These are phyloP conservation scores for Lumnitzera littorea DNA, from an alignment of 345 rosid species.

Conservation along the genomic window DNA sequence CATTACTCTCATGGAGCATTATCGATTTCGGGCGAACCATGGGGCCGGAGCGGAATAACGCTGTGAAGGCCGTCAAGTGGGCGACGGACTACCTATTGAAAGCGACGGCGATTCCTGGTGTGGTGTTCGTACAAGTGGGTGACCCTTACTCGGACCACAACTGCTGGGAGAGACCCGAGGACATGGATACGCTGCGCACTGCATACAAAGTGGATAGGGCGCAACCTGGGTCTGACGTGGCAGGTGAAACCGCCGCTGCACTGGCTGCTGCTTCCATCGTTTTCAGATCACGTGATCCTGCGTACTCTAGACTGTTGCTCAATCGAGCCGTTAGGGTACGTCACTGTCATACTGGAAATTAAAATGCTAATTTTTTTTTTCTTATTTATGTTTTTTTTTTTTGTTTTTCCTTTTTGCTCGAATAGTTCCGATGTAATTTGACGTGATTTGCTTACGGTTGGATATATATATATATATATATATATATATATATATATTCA, in stretches of 20 bases:
- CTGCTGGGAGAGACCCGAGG: constrained; percentile 98
- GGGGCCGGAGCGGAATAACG: constrained; percentile 66
- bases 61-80: constrained; percentile 76
- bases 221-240: constrained; percentile 95
- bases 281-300: constrained; percentile 76
- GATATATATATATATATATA: too few relatives aligned
- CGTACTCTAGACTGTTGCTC: constrained; percentile 65
- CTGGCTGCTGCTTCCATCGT: constrained; percentile 94
- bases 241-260: constrained; percentile 97
- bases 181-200: constrained; percentile 83
- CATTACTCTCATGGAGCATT: constrained; percentile 85
- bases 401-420: too few relatives aligned
- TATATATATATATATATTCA: too few relatives aligned
- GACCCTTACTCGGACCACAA: constrained; percentile 78
- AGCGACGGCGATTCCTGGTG: constrained; percentile 62
- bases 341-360: constrained; percentile 9
- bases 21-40: constrained; percentile 81
- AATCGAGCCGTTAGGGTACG: constrained; percentile 69
- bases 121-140: constrained; percentile 72
- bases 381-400: background rate
- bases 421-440: too few relatives aligned
- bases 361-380: constrained; percentile 2
- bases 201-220: constrained; percentile 62
- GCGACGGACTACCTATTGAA: constrained; percentile 78
- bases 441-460: too few relatives aligned